Evolutionary conservation across 805 yeast species (phyloP), one percentile per base, ranked within the genome.

Genomic region (Yarrowia alimentaria): DNA sequence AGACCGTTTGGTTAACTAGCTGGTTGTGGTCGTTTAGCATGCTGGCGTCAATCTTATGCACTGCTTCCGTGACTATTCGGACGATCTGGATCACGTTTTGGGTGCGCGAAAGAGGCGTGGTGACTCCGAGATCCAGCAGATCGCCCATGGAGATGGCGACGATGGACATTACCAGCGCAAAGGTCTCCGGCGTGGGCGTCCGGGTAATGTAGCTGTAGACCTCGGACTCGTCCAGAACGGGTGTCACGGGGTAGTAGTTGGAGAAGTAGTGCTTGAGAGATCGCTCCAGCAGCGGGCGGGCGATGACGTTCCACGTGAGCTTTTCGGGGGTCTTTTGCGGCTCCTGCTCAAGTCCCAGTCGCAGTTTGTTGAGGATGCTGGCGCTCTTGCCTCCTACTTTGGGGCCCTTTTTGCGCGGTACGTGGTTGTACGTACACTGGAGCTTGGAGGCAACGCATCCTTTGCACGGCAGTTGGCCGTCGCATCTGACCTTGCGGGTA

Each of bases 391-490:
- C 47, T 11, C 47, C 47, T 10, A 40, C 33, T 29, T 40, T 40
- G 47, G 47, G 47, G 13, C 47, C 47, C 47, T 40, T 40, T 10
- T 40, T 40, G 5, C 47, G 47, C 21, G 47, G 47, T 6, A 40
- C 47, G 19, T 40, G 47, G 47, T 40, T 28, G 47, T 40, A 40
- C 25, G 47, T 40, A 11, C 47, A 40, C 18, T 32, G 26, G 18
- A 40, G 47, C 19, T 40, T 40, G 33, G 47, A 40, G 19, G 25
- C 13, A 19, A 40, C 47, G 33, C 47, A 40, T 10, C 47, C 47
- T 13, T 40, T 26, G 14, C 47, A 40, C 33, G 47, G 47, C 47
- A 40, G 47, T 19, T 40, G 32, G 47, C 47, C 28, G 28, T 40
- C 25, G 47, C 47, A 40, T 40, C 19, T 26, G 33, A 40, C 47